Percentiles rank a stretch among this genome's conserved stretches.
Evolutionary conservation across 2,329 filamentous ascomycete genomes (phyloP).

Genomic region (Dactylonectria estremocensis): DNA sequence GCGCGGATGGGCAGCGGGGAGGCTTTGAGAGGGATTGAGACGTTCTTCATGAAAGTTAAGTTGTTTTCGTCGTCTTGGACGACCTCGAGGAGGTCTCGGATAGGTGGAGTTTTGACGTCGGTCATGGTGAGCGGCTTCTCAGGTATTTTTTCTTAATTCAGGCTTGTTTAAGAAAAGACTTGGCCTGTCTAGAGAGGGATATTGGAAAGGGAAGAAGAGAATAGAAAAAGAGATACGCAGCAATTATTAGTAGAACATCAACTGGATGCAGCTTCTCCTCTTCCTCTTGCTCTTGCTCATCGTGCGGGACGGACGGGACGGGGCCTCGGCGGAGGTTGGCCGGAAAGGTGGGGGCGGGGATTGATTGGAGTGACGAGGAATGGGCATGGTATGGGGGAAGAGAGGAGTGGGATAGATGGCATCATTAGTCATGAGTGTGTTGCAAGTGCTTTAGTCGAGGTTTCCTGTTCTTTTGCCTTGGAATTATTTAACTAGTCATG

Average conservation of each 20-base stretch:
- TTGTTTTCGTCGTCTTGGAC: constrained; percentile 25
- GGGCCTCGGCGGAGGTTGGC: constrained; percentile 19
- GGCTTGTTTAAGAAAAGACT: background rate
- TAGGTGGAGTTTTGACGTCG: constrained; percentile 24
- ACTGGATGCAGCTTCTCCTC: background rate
- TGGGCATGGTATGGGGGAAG: background rate
- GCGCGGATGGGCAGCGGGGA: constrained; percentile 17
- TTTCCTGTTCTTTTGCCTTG: background rate
- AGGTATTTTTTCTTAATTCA: background rate
- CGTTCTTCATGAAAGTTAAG: constrained; percentile 29
- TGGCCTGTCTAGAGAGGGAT: constrained; percentile 8
- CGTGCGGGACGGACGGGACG: constrained; percentile 13
- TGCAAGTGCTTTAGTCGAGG: constrained; percentile 1
- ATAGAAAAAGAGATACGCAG: background rate
- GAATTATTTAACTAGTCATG: background rate
- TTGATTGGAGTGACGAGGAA: background rate
- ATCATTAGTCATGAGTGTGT: constrained; percentile 7
- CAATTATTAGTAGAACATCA: constrained; percentile 2
- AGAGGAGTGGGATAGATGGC: background rate
- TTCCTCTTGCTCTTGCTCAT: background rate
- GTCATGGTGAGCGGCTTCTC: constrained; percentile 20
- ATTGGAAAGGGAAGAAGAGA: background rate
- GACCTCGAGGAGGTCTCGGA: constrained; percentile 26
- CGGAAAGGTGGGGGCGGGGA: constrained; percentile 33
- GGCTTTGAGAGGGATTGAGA: constrained; percentile 29